Conservation (phyloP, 768 basidiomycete genomes). For the Termitomyces sp. region DNA sequence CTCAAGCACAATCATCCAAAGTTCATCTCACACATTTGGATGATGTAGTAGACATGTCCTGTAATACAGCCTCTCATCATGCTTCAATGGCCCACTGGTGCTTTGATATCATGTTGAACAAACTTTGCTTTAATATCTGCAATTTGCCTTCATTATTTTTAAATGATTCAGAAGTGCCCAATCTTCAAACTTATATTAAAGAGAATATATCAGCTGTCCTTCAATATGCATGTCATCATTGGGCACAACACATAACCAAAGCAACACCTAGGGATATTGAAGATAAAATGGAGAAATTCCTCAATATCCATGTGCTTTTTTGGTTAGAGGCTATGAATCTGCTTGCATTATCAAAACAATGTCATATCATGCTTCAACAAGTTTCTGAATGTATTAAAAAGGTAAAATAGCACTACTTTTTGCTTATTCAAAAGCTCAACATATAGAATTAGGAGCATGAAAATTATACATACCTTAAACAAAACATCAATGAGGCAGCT, state of each 20-base stretch:
- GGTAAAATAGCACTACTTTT: not conserved
- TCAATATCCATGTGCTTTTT: conserved; percentile 10
- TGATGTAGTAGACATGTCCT: not conserved
- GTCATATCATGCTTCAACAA: conserved; percentile 13
- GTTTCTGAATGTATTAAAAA: conserved; percentile 8
- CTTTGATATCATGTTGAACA: not conserved
- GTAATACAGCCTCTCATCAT: not conserved
- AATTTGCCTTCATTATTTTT: no score
- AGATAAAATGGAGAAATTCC: conserved; percentile 3
- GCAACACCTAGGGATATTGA: not conserved
- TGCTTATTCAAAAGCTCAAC: not conserved
- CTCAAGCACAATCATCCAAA: no score
- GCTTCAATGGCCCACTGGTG: not conserved
- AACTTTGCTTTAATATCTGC: not conserved
- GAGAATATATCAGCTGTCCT: not conserved
- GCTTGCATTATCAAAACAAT: conserved; percentile 11
- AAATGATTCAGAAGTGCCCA: not conserved
- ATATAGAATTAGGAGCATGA: not conserved
- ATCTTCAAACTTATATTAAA: not conserved
- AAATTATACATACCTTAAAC: not conserved
- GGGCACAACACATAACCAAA: no score
- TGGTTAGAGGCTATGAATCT: conserved; percentile 15
- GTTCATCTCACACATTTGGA: conserved; percentile 8
- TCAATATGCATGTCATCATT: not conserved
- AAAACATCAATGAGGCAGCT: conserved; percentile 9